phyloP scores from a whole-genome alignment of 116 monocot genomes.

The Zostera marina region DNA sequence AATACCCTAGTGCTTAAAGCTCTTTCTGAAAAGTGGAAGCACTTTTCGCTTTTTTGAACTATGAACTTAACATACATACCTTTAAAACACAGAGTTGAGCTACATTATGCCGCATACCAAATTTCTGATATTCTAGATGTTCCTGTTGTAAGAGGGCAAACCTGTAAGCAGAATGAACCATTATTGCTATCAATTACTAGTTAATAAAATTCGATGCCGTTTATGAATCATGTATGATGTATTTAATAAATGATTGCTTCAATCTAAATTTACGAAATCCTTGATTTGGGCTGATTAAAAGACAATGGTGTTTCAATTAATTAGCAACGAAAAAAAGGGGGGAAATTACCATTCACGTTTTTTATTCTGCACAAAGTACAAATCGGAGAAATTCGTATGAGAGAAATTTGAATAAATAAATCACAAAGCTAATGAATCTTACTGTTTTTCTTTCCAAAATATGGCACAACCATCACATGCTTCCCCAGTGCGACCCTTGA shows the following conservation, averaged over 20 bases:
- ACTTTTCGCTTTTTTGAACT: background rate
- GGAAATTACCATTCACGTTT: too few species aligned
- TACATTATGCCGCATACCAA: constrained; percentile 49
- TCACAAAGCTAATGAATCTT: constrained; percentile 2
- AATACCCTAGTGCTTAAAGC: background rate
- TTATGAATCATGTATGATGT: too few species aligned
- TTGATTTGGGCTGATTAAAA: too few species aligned
- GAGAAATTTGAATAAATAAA: background rate
- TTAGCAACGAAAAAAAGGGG: too few species aligned
- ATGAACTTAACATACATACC: constrained; percentile 7
- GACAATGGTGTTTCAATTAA: too few species aligned
- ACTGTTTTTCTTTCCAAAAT: constrained; percentile 55
- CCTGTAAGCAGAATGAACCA: constrained; percentile 9
- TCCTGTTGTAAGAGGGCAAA: constrained; percentile 48
- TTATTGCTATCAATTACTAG: too few species aligned
- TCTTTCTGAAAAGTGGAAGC: background rate
- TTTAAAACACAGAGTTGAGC: constrained; percentile 51
- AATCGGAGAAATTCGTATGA: background rate
- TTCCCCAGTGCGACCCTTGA: constrained; percentile 40
- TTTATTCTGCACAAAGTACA: background rate
- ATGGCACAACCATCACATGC: constrained; percentile 58
- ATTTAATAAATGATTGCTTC: too few species aligned
- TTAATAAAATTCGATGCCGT: too few species aligned
- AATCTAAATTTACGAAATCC: too few species aligned
- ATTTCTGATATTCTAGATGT: constrained; percentile 37